Evolutionary conservation across 805 yeast species (phyloP), one percentile per base, ranked within the genome.

Genomic region (Kurtzmaniella fragi): DNA sequence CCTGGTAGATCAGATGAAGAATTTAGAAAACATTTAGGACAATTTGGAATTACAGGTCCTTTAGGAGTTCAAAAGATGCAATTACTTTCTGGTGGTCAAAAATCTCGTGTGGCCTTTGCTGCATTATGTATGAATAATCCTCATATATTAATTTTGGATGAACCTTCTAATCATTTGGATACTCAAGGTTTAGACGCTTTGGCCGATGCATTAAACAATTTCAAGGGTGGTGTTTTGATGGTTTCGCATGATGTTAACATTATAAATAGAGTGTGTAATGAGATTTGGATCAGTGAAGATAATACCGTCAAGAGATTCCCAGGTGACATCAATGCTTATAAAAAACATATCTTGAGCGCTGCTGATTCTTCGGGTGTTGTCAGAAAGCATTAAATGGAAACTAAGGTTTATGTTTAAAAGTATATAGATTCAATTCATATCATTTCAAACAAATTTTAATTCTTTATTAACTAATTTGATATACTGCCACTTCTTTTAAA

Each of bases 141-240:
- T 14, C 99, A 93, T 60, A 80, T 93, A 32, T 72, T 93, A 54
- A 80, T 93, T 54, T 70, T 93, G 49, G 99, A 93, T 73, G 99
- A 93, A 75, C 99, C 99, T 64, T 86, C 96, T 5, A 93, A 93
- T 67, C 99, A 93, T 67, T 79, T 93, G 75, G 99, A 93, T 83
- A 91, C 96, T 7, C 83, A 95, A 28, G 99, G 97, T 77, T 71
- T 93, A 54, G 99, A 93, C 61, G 99, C 99, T 1, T 74, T 93
- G 44, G 82, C 93, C 7, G 95, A 84, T 32, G 98, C 98, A 1
- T 71, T 93, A 57, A 80, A 75, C 45, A 80, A 77, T 44, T 93
- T 90, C 74, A 77, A 87, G 55, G 99, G 99, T 58, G 99, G 99
- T 62, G 84, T 93, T 17, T 73, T 93, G 51, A 89, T 93, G 96